phyloP scores from a whole-genome alignment of 805 yeast species.

The Yamadazyma ubonensis region DNA sequence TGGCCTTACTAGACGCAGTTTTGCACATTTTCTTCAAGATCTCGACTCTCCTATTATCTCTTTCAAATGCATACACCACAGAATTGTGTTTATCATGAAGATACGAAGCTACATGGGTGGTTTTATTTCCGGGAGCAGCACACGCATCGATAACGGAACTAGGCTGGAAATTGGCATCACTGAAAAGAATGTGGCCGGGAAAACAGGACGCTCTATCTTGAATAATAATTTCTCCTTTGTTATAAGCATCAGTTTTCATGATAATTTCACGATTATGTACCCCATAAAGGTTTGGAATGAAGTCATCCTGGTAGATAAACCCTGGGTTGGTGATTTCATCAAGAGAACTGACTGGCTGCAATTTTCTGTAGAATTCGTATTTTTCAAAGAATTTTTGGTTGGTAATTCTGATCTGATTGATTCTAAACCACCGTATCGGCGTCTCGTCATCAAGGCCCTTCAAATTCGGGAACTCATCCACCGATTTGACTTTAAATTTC shows the following conservation, averaged over 20 bases:
- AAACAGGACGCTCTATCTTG: constrained; percentile 98
- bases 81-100: constrained; percentile 25
- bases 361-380: constrained; percentile 35
- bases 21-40: constrained; percentile 73
- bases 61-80: constrained; percentile 81
- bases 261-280: constrained; percentile 73
- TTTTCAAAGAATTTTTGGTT: constrained; percentile 38
- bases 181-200: constrained; percentile 78
- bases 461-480: constrained; percentile 45
- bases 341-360: constrained; percentile 47
- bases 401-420: constrained; percentile 60
- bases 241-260: constrained; percentile 66
- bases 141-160: constrained; percentile 83
- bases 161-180: constrained; percentile 49
- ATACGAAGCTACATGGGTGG: constrained; percentile 83
- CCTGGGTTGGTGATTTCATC: constrained; percentile 41
- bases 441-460: constrained; percentile 49
- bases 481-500: constrained; percentile 60
- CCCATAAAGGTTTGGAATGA: constrained; percentile 77
- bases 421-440: constrained; percentile 78
- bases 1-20: constrained; percentile 51
- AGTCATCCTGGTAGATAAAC: constrained; percentile 66
- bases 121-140: constrained; percentile 98
- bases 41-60: constrained; percentile 71
- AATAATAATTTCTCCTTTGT: constrained; percentile 75